Evolutionary conservation across 1,284 basidiomycete genomes (phyloP).

Genomic region (Cryptococcus floricola): DNA sequence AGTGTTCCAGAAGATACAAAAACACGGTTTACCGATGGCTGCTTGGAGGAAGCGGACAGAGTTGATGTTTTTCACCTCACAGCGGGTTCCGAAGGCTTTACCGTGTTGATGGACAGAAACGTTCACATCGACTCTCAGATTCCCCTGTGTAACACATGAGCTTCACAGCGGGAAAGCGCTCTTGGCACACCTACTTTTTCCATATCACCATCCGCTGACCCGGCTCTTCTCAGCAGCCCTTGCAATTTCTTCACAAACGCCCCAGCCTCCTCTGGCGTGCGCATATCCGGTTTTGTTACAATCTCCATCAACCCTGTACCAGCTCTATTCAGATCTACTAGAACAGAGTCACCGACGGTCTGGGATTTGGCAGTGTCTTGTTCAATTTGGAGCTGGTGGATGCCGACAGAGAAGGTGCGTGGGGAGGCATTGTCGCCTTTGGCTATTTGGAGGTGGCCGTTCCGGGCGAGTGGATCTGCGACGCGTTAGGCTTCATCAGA

Average conservation of each 20-base stretch:
- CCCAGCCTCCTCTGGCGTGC: conserved; percentile 85
- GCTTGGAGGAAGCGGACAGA: conserved; percentile 80
- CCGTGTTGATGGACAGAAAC: conserved; percentile 75
- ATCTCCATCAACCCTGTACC: conserved; percentile 92
- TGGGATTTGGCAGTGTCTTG: conserved; percentile 97
- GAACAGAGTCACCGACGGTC: conserved; percentile 59
- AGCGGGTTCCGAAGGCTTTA: conserved; percentile 71
- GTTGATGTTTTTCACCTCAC: conserved; percentile 97
- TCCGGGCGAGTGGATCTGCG: conserved; percentile 71
- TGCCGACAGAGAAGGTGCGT: conserved; percentile 58
- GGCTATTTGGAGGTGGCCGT: conserved; percentile 60
- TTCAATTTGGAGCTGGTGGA: conserved; percentile 93
- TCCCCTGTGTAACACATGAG: conserved; percentile 59
- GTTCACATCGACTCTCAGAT: conserved; percentile 91
- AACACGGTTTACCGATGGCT: conserved; percentile 68
- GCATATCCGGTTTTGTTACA: conserved; percentile 88
- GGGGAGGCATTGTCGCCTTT: conserved; percentile 43
- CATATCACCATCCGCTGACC: conserved; percentile 94
- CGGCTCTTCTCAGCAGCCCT: conserved; percentile 72
- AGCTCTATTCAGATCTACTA: conserved; percentile 86
- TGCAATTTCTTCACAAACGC: conserved; percentile 84
- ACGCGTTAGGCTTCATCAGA: not conserved
- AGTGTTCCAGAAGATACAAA: not conserved
- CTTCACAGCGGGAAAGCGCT: not conserved
- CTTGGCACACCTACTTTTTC: conserved; percentile 63